Percentiles rank a stretch among this genome's conserved stretches.
phyloP scores from a whole-genome alignment of 2,329 filamentous ascomycete genomes.

The Pyrenochaeta sp. region DNA sequence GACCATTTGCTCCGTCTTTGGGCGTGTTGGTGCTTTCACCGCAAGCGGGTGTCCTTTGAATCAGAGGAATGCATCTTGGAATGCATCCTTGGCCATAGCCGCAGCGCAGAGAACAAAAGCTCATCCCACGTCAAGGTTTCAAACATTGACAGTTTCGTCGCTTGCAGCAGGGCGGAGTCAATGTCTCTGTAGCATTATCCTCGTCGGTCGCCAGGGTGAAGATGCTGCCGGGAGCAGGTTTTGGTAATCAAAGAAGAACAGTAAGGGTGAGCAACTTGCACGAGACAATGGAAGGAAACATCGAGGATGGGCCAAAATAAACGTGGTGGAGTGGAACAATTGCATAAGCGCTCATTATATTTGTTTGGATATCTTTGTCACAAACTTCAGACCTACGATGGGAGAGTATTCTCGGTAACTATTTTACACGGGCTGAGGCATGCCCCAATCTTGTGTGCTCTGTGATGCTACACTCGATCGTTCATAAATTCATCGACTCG shows the following conservation, averaged over 20 bases:
- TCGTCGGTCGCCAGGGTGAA: conserved; percentile 15
- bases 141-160: conserved; percentile 28
- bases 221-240: conserved; percentile 17
- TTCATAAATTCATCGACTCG: conserved; percentile 20
- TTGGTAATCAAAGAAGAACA: conserved; percentile 11
- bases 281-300: neutral
- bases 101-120: conserved; percentile 17
- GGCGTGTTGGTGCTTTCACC: conserved; percentile 12
- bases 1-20: conserved; percentile 11
- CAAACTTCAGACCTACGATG: conserved; percentile 12
- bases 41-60: conserved; percentile 20
- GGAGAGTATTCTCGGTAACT: conserved; percentile 18
- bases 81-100: conserved; percentile 23
- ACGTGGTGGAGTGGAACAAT: conserved; percentile 30
- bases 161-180: conserved; percentile 18
- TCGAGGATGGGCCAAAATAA: neutral
- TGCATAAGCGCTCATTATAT: conserved; percentile 20
- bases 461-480: conserved; percentile 20
- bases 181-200: conserved; percentile 23
- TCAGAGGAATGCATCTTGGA: conserved; percentile 29
- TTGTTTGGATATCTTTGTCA: conserved; percentile 16
- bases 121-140: conserved; percentile 2
- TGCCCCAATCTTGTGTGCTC: conserved; percentile 13
- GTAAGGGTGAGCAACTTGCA: too few species aligned
- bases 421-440: conserved; percentile 37